Conservation (phyloP, 495 filamentous ascomycete genomes). For the Penicillium nucicola region DNA sequence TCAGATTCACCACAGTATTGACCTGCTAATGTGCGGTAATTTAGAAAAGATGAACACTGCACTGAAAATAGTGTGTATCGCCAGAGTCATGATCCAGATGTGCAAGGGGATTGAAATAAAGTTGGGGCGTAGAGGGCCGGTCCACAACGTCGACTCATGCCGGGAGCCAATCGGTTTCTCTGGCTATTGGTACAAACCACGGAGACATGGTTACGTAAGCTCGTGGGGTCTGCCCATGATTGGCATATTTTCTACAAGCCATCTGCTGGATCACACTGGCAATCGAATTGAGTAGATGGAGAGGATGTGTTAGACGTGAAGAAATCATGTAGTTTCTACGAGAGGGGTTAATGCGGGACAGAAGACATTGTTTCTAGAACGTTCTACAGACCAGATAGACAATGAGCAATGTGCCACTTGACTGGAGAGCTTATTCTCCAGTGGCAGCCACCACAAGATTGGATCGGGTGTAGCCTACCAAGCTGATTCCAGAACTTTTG, state of each 20-base stretch:
- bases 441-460: neutral
- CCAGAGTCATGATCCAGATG: no score
- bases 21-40: no score
- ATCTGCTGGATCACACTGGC: constrained; percentile 1
- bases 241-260: constrained; percentile 1
- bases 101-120: no score
- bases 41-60: no score
- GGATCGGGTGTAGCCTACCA: no score
- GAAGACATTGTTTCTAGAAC: neutral
- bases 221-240: neutral
- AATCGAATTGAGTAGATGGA: neutral
- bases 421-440: neutral
- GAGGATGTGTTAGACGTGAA: neutral
- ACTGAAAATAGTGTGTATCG: no score
- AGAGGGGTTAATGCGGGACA: neutral
- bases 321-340: neutral
- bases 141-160: no score
- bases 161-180: constrained; percentile 1
- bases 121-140: no score
- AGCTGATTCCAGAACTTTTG: no score
- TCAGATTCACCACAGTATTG: no score
- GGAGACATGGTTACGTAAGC: neutral
- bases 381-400: neutral
- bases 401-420: neutral
- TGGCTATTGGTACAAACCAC: neutral